Conservation (phyloP, 2,329 filamentous ascomycete genomes). For the Xylariaceae sp. region DNA sequence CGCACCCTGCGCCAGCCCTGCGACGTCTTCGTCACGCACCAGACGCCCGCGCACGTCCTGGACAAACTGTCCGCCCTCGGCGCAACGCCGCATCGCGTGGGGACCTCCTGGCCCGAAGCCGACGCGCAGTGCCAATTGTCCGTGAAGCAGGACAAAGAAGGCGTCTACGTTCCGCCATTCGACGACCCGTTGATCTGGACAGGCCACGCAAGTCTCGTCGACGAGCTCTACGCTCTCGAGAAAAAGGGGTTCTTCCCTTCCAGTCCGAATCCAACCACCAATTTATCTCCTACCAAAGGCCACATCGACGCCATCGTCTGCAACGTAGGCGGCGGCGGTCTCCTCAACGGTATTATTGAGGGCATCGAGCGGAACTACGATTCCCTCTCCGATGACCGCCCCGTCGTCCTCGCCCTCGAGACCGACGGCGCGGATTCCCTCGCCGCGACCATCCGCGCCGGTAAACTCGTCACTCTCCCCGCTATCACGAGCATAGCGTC, state of each 20-base stretch:
- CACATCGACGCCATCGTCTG: conserved; percentile 66
- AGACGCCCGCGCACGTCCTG: conserved; percentile 64
- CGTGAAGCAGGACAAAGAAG: conserved; percentile 44
- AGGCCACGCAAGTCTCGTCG: conserved; percentile 56
- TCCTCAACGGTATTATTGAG: conserved; percentile 70
- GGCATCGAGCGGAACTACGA: conserved; percentile 50
- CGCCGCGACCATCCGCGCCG: conserved; percentile 53
- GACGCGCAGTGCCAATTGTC: conserved; percentile 57
- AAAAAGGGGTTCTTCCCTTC: conserved; percentile 32
- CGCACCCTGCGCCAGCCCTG: conserved; percentile 56
- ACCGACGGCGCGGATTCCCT: conserved; percentile 70
- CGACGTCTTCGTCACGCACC: conserved; percentile 69
- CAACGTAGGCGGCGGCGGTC: conserved; percentile 73
- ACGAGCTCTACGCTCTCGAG: conserved; percentile 40
- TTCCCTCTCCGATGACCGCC: conserved; percentile 24
- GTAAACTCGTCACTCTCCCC: conserved; percentile 56
- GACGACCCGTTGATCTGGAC: conserved; percentile 64
- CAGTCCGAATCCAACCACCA: too few relatives aligned
- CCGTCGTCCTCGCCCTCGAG: conserved; percentile 66
- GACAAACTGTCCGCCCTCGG: conserved; percentile 64
- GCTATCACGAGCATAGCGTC: conserved; percentile 72
- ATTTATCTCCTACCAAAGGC: too few relatives aligned
- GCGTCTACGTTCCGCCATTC: conserved; percentile 64
- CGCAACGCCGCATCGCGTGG: conserved; percentile 62
- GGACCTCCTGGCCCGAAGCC: conserved; percentile 63